These are phyloP conservation scores for Lentinula raphanica DNA, from an alignment of 768 basidiomycete genomes.

Conservation along the genomic window DNA sequence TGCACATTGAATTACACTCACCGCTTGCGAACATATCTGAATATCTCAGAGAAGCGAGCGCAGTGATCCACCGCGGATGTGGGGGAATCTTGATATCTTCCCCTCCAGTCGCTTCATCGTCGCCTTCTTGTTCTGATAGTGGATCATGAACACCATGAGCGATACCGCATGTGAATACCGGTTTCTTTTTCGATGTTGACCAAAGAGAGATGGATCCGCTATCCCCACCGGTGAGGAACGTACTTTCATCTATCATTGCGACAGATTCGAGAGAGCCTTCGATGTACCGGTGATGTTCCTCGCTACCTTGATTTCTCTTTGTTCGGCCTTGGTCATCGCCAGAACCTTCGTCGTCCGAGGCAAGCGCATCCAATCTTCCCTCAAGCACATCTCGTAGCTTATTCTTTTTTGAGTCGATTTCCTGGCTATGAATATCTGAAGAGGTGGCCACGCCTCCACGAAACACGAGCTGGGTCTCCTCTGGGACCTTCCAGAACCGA, in stretches of 20 bases:
- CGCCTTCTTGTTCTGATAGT: neutral
- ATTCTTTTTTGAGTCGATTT: conserved; percentile 20
- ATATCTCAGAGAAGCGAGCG: conserved; percentile 76
- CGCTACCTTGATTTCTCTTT: conserved; percentile 23
- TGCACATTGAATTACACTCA: conserved; percentile 25
- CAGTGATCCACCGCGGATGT: conserved; percentile 83
- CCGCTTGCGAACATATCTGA: conserved; percentile 91
- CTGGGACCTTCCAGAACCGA: conserved; percentile 94
- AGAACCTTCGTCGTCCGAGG: conserved; percentile 42
- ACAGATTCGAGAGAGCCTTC: conserved; percentile 93
- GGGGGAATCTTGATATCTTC: neutral
- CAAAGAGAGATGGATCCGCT: conserved; percentile 91
- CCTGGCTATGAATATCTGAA: neutral
- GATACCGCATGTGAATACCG: conserved; percentile 77
- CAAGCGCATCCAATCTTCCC: conserved; percentile 62
- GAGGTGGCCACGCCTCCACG: conserved; percentile 85
- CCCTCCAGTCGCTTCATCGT: neutral
- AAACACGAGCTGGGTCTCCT: conserved; percentile 94
- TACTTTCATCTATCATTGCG: conserved; percentile 92
- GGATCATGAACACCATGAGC: conserved; percentile 80
- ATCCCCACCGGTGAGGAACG: conserved; percentile 91
- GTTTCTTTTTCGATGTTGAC: conserved; percentile 92
- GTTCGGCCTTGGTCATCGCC: conserved; percentile 22
- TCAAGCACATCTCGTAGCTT: conserved; percentile 72
- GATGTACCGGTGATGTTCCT: conserved; percentile 50